Evolutionary conservation across 2,329 filamentous ascomycete species (phyloP), one percentile per base, ranked within the genome.

Genomic region (Stagonosporopsis cucurbitacearum): DNA sequence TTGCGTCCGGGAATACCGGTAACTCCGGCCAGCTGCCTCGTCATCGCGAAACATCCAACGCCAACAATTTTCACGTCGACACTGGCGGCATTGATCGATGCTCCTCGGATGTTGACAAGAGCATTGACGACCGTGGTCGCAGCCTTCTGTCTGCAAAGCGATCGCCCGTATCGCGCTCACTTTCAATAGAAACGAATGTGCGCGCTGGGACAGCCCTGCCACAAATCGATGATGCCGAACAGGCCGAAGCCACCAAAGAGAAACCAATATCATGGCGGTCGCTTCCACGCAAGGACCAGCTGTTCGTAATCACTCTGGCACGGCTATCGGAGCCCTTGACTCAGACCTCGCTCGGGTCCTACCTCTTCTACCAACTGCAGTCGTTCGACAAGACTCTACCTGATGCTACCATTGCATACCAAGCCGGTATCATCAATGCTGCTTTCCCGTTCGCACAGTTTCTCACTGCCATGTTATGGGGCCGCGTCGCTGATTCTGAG

Each of bases 331-430:
- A 96, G 71, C 92, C 92, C 3, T 79, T 96, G 32, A 89, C 91
- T 0, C 90, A 95, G 69, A 92, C 90, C 0, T 75, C 72, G 1
- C 65, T 76, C 2, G 72, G 72, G 13, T 84, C 89, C 1, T 96
- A 96, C 75, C 87, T 96, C 80, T 96, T 91, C 77, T 96, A 94
- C 75, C 91, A 95, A 73, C 84, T 96, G n/a, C 87, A 86, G 64
- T 94, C 88, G 55, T 94, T 96, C 65, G 82, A 90, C 22, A 80
- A 81, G 2, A 80, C 76, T 20, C 73, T 82, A 19, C 77, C 83
- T 2, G 83, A 87, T 50, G 82, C 82, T 2, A 86, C 84, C 2
- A 92, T 96, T 62, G 86, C 92, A 0, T 82, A 83, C 19, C 91
- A 95, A 72, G 89, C 90, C 1, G 92, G 92, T 35, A 78, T 96